A percentile compares a stretch with the other conserved stretches of the same genome.
phyloP scores from a whole-genome alignment of 2,329 filamentous ascomycete species.

The Dactylellina parvicollis region DNA sequence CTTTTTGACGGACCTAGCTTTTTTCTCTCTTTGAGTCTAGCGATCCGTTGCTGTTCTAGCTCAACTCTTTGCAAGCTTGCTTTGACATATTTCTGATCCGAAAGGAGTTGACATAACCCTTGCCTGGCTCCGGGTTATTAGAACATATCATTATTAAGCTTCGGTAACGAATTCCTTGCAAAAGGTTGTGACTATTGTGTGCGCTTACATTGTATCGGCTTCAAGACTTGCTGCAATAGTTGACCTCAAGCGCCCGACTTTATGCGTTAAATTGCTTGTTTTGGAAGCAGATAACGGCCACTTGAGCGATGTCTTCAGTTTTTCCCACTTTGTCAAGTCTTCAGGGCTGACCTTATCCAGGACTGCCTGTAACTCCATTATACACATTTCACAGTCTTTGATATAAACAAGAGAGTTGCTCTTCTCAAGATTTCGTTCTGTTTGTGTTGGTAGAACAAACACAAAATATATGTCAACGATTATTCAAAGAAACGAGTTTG shows the following conservation, averaged over 20 bases:
- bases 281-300: constrained; percentile 23
- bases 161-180: background rate
- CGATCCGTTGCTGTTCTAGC: constrained; percentile 1
- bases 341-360: constrained; percentile 7
- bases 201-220: constrained; percentile 21
- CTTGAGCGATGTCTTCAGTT: constrained; percentile 21
- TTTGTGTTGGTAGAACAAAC: too few species aligned
- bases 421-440: too few species aligned
- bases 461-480: too few species aligned
- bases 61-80: constrained; percentile 13
- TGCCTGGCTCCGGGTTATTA: too few species aligned
- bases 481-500: too few species aligned
- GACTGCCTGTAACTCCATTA: constrained; percentile 7
- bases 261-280: constrained; percentile 6
- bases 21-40: constrained; percentile 1
- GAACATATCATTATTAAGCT: background rate
- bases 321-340: constrained; percentile 18
- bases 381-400: constrained; percentile 18
- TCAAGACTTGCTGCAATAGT: constrained; percentile 4
- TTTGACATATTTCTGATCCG: constrained; percentile 17
- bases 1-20: constrained; percentile 15
- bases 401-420: constrained; percentile 19
- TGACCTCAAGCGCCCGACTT: constrained; percentile 13
- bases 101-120: constrained; percentile 8
- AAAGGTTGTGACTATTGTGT: background rate